A percentile compares a stretch with the other conserved stretches of the same genome.
Evolutionary conservation across 2,329 filamentous ascomycete genomes (phyloP).

Genomic region (Hypoxylon sp.): DNA sequence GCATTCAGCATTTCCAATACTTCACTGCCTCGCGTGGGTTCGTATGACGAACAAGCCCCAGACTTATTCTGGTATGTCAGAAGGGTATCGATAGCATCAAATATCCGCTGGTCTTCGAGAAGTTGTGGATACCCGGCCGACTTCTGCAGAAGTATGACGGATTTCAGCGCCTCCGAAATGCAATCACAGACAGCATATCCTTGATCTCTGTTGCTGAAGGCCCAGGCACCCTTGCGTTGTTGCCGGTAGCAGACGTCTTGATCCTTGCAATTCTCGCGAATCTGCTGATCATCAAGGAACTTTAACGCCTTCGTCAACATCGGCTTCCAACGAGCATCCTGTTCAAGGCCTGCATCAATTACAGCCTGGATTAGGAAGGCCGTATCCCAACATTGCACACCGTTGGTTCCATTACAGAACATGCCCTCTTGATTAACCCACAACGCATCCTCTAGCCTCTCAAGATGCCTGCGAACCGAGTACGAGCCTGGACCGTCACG

Average conservation of each 20-base stretch:
- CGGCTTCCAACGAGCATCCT: slow-evolving; percentile 77
- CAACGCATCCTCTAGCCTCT: slow-evolving; percentile 83
- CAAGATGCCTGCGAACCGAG: slow-evolving; percentile 78
- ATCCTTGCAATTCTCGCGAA: slow-evolving; percentile 81
- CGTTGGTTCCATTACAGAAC: slow-evolving; percentile 95
- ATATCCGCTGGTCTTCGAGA: slow-evolving; percentile 79
- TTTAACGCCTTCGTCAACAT: slow-evolving; percentile 85
- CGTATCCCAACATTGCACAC: slow-evolving; percentile 98
- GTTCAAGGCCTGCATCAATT: slow-evolving; percentile 79
- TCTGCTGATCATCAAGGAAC: slow-evolving; percentile 91
- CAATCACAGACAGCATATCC: slow-evolving; percentile 97
- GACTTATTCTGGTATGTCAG: slow-evolving; percentile 89
- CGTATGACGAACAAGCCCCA: slow-evolving; percentile 91
- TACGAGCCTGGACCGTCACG: slow-evolving; percentile 79
- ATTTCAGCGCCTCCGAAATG: slow-evolving; percentile 88
- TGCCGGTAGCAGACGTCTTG: slow-evolving; percentile 88
- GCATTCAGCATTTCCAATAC: slow-evolving; percentile 88
- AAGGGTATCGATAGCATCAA: slow-evolving; percentile 89
- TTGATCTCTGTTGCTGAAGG: slow-evolving; percentile 90
- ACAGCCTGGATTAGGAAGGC: slow-evolving; percentile 87
- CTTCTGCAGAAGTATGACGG: slow-evolving; percentile 84
- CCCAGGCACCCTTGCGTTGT: slow-evolving; percentile 91
- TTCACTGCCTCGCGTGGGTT: slow-evolving; percentile 79
- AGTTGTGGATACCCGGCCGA: slow-evolving; percentile 77
- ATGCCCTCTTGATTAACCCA: slow-evolving; percentile 95